Evolutionary conservation across 2,329 filamentous ascomycete genomes (phyloP), one percentile per base, ranked within the genome.

Genomic region (Hyphodiscus sp.): DNA sequence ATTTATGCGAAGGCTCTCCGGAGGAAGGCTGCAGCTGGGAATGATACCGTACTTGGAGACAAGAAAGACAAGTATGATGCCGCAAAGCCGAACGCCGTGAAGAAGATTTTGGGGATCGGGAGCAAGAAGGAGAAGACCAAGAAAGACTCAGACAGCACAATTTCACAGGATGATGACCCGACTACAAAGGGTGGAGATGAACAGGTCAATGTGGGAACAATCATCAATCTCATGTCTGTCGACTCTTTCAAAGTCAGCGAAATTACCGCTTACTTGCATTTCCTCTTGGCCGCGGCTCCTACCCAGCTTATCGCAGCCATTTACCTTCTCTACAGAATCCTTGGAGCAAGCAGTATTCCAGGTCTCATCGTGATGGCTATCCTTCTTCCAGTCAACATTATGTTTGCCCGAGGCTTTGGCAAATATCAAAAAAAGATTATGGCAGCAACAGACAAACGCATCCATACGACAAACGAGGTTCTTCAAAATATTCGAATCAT

Each of bases 161-260:
- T 51, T 43, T 42, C 50, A 7, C 50, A 50, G 15, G 50, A 50
- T 11, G 38, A 20, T 10, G 53, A 56, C 26, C 43, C 58, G 10
- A 52, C 49, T 2, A 20, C 51, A 20, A 66, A 74, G 50, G 63
- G 63, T 1, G 66, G 73, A 18, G 85, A 90, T 57, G 80, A 86
- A 54, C 90, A 95, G 72, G 92, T 91, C 41, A 96, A 94, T 57
- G 79, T 95, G 49, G 94, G 95, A 58, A 95, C 94, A n/a, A 96
- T 99, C 65, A 99, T 99, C 75, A 99, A 97, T 70, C 77, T 99
- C 61, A 99, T 99, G 94, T 95, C 94, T 11, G 95, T 99, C 42
- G 95, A 99, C 74, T 96, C 92, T 47, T 97, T 97, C 82, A 99
- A 99, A 73, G 90, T 99, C 52, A 88, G 89, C 58, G 94, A 99